Evolutionary conservation across 257 asterid species (phyloP).

Genomic region (Catharanthus roseus): DNA sequence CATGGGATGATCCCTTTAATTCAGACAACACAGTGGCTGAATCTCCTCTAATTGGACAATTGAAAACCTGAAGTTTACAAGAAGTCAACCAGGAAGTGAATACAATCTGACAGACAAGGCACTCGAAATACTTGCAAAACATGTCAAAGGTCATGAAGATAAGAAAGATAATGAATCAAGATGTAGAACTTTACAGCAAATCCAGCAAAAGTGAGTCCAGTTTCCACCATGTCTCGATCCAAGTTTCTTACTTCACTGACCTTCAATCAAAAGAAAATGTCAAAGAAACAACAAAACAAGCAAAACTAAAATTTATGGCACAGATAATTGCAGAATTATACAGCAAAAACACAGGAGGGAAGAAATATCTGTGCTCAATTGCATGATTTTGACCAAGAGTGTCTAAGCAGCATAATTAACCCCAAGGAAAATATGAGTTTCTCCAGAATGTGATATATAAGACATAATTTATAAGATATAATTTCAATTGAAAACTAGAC

Average conservation of each 20-base stretch:
- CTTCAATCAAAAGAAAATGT: slow-evolving; percentile 33
- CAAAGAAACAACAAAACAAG: slow-evolving; percentile 18
- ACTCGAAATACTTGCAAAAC: not conserved
- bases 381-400: not conserved
- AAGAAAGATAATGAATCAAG: slow-evolving; percentile 12
- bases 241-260: slow-evolving; percentile 94
- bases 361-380: not conserved
- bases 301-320: slow-evolving; percentile 2
- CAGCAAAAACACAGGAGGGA: not conserved
- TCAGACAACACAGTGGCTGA: slow-evolving; percentile 81
- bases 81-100: slow-evolving; percentile 19
- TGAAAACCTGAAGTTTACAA: slow-evolving; percentile 61
- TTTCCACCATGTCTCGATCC: slow-evolving; percentile 82
- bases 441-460: no score
- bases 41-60: slow-evolving; percentile 93
- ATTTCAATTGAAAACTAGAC: not conserved
- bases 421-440: not conserved
- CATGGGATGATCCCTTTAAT: slow-evolving; percentile 83
- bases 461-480: not conserved
- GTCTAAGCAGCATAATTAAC: not conserved
- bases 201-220: slow-evolving; percentile 85
- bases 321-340: not conserved
- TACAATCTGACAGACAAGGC: not conserved
- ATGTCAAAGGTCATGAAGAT: not conserved
- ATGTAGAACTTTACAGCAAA: slow-evolving; percentile 64